Evolutionary conservation across 345 rosid species (phyloP).

Genomic region (Eucalyptus tenuipes): DNA sequence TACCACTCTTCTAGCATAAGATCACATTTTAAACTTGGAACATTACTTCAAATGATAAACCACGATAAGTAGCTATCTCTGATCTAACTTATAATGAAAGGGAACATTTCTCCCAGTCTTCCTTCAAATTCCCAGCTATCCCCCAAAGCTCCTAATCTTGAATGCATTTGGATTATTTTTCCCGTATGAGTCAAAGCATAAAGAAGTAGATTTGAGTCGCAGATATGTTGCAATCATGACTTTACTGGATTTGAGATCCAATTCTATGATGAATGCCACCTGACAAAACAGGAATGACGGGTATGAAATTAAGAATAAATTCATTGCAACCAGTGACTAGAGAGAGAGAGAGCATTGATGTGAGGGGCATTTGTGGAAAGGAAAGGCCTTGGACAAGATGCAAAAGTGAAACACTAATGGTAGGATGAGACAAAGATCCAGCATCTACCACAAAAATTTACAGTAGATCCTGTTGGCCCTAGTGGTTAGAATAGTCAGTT

Average conservation of each 20-base stretch:
- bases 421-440: neutral
- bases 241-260: neutral
- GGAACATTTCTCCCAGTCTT: neutral
- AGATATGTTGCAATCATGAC: neutral
- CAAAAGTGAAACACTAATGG: neutral
- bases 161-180: neutral
- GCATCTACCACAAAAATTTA: neutral
- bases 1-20: neutral
- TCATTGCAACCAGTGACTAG: neutral
- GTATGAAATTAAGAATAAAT: neutral
- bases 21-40: neutral
- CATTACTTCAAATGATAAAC: neutral
- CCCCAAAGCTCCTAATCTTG: neutral
- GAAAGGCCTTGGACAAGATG: neutral
- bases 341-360: neutral
- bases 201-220: neutral
- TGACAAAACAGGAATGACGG: neutral
- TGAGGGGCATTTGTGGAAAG: neutral
- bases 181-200: neutral
- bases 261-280: neutral
- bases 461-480: neutral
- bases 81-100: neutral
- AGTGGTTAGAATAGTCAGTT: neutral
- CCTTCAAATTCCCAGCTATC: neutral
- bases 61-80: neutral